Evolutionary conservation across 1,139 yeast genomes (phyloP).

Genomic region (Candida tropicalis): DNA sequence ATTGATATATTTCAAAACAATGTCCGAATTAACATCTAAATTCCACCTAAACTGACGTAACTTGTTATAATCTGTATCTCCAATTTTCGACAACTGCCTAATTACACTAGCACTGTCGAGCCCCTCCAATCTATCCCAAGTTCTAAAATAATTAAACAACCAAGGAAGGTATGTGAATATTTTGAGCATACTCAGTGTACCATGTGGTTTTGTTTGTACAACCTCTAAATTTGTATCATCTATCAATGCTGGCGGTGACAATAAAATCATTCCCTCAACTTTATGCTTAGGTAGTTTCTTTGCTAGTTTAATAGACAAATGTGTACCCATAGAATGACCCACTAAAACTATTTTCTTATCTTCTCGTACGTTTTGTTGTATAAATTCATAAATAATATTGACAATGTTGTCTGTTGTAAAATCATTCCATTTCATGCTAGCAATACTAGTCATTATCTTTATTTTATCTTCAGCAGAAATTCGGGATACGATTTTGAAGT

Average conservation of each 20-base stretch:
- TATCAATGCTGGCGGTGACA: constrained; percentile 57
- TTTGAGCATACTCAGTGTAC: constrained; percentile 20
- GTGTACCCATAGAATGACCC: constrained; percentile 80
- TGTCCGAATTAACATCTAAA: constrained; percentile 58
- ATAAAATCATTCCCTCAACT: constrained; percentile 50
- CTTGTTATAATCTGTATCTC: constrained; percentile 42
- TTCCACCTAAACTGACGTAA: constrained; percentile 72
- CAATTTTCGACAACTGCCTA: constrained; percentile 48
- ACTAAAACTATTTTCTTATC: constrained; percentile 57
- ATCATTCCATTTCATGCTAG: constrained; percentile 42
- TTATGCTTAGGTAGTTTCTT: constrained; percentile 37
- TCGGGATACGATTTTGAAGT: constrained; percentile 24
- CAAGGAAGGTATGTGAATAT: constrained; percentile 47
- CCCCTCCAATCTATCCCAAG: constrained; percentile 66
- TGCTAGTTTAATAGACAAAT: constrained; percentile 53
- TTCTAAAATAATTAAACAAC: constrained; percentile 57
- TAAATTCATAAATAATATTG: constrained; percentile 42
- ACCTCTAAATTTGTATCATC: constrained; percentile 23
- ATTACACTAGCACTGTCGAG: constrained; percentile 57
- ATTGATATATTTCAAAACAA: constrained; percentile 54
- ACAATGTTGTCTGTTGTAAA: constrained; percentile 53
- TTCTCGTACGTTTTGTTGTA: constrained; percentile 41
- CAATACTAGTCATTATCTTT: constrained; percentile 32
- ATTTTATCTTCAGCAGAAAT: constrained; percentile 29
- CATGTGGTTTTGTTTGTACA: constrained; percentile 1